These are phyloP conservation scores for Heterococcus sp. DNA, from an alignment of 108 stramenopile species.

Conservation along the genomic window DNA sequence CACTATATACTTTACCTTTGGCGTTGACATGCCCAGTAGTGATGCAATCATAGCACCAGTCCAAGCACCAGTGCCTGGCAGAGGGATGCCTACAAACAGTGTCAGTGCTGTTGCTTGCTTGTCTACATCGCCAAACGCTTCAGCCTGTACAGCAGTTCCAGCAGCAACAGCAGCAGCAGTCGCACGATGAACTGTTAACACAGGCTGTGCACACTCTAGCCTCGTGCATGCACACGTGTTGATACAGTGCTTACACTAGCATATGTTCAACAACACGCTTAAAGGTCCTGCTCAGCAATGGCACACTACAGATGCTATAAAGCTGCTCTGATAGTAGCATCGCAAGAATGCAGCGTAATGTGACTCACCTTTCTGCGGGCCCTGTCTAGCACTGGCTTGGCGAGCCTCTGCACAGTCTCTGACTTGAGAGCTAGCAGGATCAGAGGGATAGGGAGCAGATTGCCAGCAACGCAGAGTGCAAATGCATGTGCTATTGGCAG, in stretches of 20 bases:
- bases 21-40: conserved; percentile 80
- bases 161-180: too few species aligned
- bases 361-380: too few species aligned
- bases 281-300: too few species aligned
- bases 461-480: conserved; percentile 80
- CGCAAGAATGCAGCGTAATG: too few species aligned
- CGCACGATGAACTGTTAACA: too few species aligned
- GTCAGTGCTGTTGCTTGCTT: conserved; percentile 75
- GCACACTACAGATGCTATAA: too few species aligned
- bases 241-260: too few species aligned
- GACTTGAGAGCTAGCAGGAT: conserved; percentile 42
- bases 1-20: conserved; percentile 32
- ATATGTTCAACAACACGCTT: too few species aligned
- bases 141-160: conserved; percentile 42
- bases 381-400: conserved; percentile 48
- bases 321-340: too few species aligned
- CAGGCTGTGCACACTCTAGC: too few species aligned
- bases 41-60: conserved; percentile 93
- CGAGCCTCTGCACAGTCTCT: conserved; percentile 43
- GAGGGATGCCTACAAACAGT: conserved; percentile 89
- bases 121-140: conserved; percentile 38
- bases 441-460: conserved; percentile 67
- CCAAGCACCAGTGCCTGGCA: conserved; percentile 95
- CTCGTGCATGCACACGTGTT: too few species aligned
- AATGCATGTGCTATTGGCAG: conserved; percentile 74